phyloP scores from a whole-genome alignment of 2,329 filamentous ascomycete species.

The Dothideomycetes sp. region DNA sequence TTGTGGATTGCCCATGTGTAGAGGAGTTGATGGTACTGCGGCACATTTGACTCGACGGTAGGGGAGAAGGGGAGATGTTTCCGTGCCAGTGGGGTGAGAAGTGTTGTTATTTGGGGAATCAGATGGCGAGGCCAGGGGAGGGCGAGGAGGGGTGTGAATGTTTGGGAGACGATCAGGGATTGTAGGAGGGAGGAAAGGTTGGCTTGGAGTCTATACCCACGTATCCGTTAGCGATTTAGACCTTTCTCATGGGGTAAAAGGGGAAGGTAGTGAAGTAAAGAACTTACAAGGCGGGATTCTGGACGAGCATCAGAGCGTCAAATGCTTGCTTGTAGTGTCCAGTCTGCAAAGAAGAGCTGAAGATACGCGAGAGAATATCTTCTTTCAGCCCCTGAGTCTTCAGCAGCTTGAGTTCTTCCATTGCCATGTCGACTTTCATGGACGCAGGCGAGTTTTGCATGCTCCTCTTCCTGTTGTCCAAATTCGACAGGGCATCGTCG shows the following conservation, averaged over 20 bases:
- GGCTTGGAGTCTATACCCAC: conserved; percentile 49
- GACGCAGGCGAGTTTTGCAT: conserved; percentile 17
- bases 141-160: conserved; percentile 44
- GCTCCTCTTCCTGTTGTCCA: conserved; percentile 17
- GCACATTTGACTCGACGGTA: conserved; percentile 20
- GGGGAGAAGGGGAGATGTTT: conserved; percentile 53
- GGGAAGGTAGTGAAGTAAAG: background rate
- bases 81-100: conserved; percentile 61
- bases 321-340: conserved; percentile 77
- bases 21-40: conserved; percentile 77
- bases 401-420: conserved; percentile 23
- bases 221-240: conserved; percentile 11
- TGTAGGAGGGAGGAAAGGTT: conserved; percentile 57
- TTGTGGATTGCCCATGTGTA: conserved; percentile 83
- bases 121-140: conserved; percentile 67
- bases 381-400: conserved; percentile 34
- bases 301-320: conserved; percentile 62
- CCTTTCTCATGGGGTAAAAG: background rate
- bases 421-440: conserved; percentile 15
- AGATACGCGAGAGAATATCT: conserved; percentile 73
- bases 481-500: conserved; percentile 13
- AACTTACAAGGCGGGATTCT: conserved; percentile 51
- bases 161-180: conserved; percentile 21
- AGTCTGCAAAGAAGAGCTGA: conserved; percentile 68
- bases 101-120: conserved; percentile 65